Evolutionary conservation across 495 filamentous ascomycete genomes (phyloP), one percentile per base, ranked within the genome.

Genomic region (Venustampulla echinocandica): DNA sequence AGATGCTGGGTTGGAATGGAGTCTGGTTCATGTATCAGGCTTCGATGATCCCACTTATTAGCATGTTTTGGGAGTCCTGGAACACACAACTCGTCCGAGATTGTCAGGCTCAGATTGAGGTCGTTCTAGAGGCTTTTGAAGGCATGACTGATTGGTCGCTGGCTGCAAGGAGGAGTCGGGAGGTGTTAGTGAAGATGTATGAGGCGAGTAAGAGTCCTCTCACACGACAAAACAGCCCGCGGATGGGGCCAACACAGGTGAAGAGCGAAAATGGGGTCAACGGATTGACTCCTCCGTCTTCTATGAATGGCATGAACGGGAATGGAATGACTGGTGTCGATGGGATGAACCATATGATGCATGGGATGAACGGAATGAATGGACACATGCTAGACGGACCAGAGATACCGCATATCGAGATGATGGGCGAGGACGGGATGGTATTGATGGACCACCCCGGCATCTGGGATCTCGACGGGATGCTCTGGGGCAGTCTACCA

Each of bases 1-100:
- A 87, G 59, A 81, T 89, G 64, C 77, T 74, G 14, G 84, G 84
- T 4, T 89, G 85, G 85, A 85, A 85, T 63, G 84, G 80, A 3
- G 81, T 86, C 18, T 90, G 85, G 85, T 81, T 86, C 61, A 70
- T 84, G 35, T 89, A 85, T 69, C 85, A 90, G 61, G 81, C 84
- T 0, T 75, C 76, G 35, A 80, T 87, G 76, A 80, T 90, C 17
- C 85, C 85, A 0, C 71, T 90, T 2, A 70, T 90, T 6, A 79
- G 71, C 11, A 70, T 90, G 11, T 82, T 83, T 55, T 79, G 81
- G 68, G 59, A 77, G 62, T 64, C 77, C 69, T 61, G 77, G 61
- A 62, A 73, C 68, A 40, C 18, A 61, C 64, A 42, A 54, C 62
- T 20, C 63, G 67, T 50, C 60, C 65, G 40, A 51, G 61, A 27